Evolutionary conservation across 2,329 filamentous ascomycete genomes (phyloP), one percentile per base, ranked within the genome.

Genomic region (Emergomyces orientalis): DNA sequence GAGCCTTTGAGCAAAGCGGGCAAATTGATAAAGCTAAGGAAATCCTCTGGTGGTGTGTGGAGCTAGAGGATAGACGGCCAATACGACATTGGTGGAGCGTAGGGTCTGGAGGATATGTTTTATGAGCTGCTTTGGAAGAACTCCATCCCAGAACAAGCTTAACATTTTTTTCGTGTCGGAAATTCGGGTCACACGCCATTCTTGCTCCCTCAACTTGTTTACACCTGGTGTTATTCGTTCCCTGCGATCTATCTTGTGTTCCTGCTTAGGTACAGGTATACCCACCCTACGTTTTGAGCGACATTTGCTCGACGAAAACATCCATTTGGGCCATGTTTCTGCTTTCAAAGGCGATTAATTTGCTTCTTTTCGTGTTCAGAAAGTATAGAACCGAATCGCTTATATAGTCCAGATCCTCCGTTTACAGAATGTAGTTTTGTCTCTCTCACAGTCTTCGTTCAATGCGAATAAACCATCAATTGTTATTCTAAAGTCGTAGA

Each of bases 31-130:
- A 93, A 79, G 89, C 94, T 17, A 95, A 92, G 77, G 89, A 94
- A 69, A 91, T 92, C 55, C 81, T 97, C 7, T 97, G 94, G 94
- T 97, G 93, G 91, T 96, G 92, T 69, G 89, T 99, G 14, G 91
- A 97, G 76, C 80, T 99, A 37, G 94, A 97, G 73, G 93, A 99
- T 73, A 86, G 85, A 8, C 86, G 85, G 67, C 90, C 88, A 0
- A 83, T 96, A 57, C 85, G 94, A 63, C 83, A 84, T 63, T 97
- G 93, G 94, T 82, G 80, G 37, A 86, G 83, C 67, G 81, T 91
- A 34, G 86, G 84, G 3, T 81, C 81, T 59, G 85, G 86, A 25
- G 83, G 88, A 25, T 90, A 89, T 75, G 83, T 89, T 56, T 76
- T 87, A 66, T 86, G 68, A 74, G 25, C 13, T 22, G 2, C 25